Evolutionary conservation across 768 basidiomycete species (phyloP).

Genomic region (Tricholoma matsutake): DNA sequence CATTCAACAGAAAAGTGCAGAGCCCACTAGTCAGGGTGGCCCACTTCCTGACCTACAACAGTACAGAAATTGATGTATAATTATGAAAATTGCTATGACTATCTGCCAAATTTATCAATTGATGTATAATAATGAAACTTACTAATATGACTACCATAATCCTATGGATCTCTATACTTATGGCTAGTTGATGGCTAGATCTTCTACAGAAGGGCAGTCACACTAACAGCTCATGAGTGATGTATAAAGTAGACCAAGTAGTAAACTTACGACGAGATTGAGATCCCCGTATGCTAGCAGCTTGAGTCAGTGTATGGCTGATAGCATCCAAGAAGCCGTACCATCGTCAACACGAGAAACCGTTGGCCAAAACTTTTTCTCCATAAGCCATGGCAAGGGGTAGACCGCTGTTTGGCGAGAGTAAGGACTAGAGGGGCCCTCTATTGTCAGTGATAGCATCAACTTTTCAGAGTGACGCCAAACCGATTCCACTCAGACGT

Average conservation of each 20-base stretch:
- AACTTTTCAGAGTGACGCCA: constrained; percentile 16
- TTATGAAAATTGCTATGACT: no score
- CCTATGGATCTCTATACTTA: no score
- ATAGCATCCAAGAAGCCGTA: constrained; percentile 33
- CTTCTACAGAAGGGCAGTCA: constrained; percentile 84
- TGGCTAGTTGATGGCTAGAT: no score
- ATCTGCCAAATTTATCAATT: no score
- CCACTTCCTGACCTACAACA: no score
- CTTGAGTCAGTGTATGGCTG: constrained; percentile 6
- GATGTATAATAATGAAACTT: no score
- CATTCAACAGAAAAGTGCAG: no score
- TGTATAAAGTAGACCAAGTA: constrained; percentile 3
- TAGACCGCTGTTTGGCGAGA: constrained; percentile 89
- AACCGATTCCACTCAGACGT: constrained; percentile 88
- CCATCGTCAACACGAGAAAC: constrained; percentile 93
- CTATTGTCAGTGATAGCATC: constrained; percentile 2
- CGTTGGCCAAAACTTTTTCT: constrained; percentile 97
- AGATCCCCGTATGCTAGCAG: constrained; percentile 83
- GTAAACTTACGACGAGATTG: constrained; percentile 73
- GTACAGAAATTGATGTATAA: no score
- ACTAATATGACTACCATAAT: no score
- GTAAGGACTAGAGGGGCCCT: constrained; percentile 67
- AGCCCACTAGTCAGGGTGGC: no score
- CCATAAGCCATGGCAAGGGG: constrained; percentile 76
- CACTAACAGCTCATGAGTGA: constrained; percentile 46